Evolutionary conservation across 305 asterid species (phyloP).

Genomic region (Fraxinus velutina): DNA sequence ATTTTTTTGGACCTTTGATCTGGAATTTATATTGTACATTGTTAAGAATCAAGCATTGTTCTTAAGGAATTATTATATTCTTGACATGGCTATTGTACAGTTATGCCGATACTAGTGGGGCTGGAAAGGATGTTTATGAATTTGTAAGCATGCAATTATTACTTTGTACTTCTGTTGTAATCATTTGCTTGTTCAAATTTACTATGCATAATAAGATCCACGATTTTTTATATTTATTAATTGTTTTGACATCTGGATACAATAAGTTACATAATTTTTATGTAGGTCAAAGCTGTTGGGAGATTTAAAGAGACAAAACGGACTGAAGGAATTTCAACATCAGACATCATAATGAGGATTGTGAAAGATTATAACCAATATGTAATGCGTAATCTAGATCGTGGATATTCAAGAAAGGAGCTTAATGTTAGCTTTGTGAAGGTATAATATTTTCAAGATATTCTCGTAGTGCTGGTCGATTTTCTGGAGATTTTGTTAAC

Average conservation of each 20-base stretch:
- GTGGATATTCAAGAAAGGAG: conserved; percentile 67
- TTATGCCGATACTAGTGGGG: conserved; percentile 95
- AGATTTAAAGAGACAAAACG: conserved; percentile 62
- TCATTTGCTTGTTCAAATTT: not conserved
- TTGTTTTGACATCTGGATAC: conserved; percentile 4
- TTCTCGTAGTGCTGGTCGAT: not conserved
- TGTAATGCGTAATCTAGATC: conserved; percentile 74
- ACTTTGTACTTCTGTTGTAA: not conserved
- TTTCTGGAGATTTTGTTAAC: conserved; percentile 3
- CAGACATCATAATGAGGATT: conserved; percentile 68
- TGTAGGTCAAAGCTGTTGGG: conserved; percentile 60
- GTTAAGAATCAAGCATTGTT: not conserved
- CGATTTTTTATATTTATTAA: not conserved
- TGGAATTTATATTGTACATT: not conserved
- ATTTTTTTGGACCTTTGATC: not conserved
- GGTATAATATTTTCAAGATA: conserved; percentile 26
- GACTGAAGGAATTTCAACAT: conserved; percentile 65
- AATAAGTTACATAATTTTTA: not conserved
- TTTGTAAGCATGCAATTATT: conserved; percentile 57
- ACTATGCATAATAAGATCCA: not conserved
- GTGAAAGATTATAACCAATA: conserved; percentile 63
- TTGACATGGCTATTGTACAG: conserved; percentile 34
- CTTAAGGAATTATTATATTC: not conserved
- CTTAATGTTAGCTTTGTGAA: conserved; percentile 61
- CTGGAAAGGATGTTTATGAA: conserved; percentile 95